Evolutionary conservation across 345 rosid genomes (phyloP).

Genomic region (Geranium brycei): DNA sequence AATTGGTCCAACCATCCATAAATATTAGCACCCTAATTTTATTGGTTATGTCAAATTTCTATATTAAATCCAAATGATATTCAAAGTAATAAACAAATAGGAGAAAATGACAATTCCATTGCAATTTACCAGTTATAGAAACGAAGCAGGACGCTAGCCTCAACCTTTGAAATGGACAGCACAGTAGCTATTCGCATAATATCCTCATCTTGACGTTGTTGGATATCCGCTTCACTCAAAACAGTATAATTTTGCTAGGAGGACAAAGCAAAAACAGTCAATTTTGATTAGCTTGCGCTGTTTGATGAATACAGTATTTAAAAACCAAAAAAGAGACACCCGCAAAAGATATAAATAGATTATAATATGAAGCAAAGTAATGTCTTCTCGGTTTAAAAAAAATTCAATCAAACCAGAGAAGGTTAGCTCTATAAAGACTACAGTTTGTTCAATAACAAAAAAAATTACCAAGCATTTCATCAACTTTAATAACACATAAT

Average conservation of each 20-base stretch:
- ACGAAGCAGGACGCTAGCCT: constrained; percentile 48
- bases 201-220: constrained; percentile 57
- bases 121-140: constrained; percentile 47
- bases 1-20: not conserved
- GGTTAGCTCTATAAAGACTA: not conserved
- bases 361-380: too few relatives aligned
- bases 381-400: not conserved
- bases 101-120: not conserved
- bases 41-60: not conserved
- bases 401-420: not conserved
- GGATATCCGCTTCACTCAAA: constrained; percentile 58
- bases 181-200: constrained; percentile 45
- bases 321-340: not conserved
- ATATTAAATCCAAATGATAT: too few relatives aligned
- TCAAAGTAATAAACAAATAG: not conserved
- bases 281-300: not conserved
- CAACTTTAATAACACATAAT: not conserved
- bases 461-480: not conserved
- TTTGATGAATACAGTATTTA: not conserved
- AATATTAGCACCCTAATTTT: not conserved
- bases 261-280: constrained; percentile 7
- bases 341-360: not conserved
- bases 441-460: not conserved
- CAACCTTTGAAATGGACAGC: constrained; percentile 43
- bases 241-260: constrained; percentile 44